phyloP scores from a whole-genome alignment of 169 alveolate genomes.

The Amoebophrya sp. region DNA sequence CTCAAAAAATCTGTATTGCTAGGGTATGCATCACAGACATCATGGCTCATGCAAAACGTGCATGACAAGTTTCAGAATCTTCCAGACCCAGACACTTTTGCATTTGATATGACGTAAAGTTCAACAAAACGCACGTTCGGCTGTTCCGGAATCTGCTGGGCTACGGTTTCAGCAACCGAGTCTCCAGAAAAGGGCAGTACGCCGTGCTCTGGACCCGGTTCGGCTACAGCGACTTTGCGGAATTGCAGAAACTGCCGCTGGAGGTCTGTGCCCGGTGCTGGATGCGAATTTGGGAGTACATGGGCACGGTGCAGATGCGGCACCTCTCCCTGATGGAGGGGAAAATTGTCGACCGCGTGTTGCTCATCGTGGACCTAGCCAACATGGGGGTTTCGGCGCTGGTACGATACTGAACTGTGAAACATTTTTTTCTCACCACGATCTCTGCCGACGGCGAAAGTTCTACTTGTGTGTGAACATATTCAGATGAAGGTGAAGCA shows the following conservation, averaged over 20 bases:
- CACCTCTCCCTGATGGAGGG: neutral
- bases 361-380: neutral
- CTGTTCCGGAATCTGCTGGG: no score
- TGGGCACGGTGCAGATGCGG: neutral
- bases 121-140: no score
- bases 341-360: neutral
- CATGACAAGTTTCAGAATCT: no score
- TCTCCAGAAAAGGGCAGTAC: neutral
- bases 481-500: no score
- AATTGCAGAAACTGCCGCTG: neutral
- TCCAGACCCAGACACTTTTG: no score
- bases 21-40: no score
- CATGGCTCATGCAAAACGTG: no score
- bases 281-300: neutral
- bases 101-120: no score
- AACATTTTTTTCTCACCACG: neutral
- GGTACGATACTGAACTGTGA: neutral
- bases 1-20: no score
- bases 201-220: conserved; percentile 3
- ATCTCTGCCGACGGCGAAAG: no score
- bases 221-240: neutral
- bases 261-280: neutral
- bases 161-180: no score
- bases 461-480: no score
- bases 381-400: neutral